Evolutionary conservation across 768 basidiomycete genomes (phyloP), one percentile per base, ranked within the genome.

Genomic region (Neoboletus brunneissimus): DNA sequence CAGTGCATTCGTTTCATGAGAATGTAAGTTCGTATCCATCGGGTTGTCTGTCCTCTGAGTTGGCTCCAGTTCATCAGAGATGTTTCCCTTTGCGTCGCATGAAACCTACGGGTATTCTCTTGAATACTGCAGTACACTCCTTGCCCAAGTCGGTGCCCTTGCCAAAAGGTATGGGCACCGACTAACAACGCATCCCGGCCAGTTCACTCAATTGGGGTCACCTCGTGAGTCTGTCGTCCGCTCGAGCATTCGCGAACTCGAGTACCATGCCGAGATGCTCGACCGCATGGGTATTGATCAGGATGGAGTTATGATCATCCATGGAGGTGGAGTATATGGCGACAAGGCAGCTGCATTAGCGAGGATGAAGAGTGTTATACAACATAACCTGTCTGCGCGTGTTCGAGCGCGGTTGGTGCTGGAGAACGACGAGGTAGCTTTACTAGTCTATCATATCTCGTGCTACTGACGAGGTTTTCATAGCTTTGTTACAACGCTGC

Each of bases 81-180:
- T 97, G 83, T 96, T 97, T 72, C 94, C 94, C 1, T 97, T 88
- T 64, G 93, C 94, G 0, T 89, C 89, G 1, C 95, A 98, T 62
- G 77, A 73, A 18, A 78, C 77, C 20, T 83, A 93, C 64, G 93
- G 93, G 0, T 97, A 98, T 70, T 80, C 84, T 16, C 79, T 98
- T 25, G 80, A 83, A 9, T 94, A 90, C 56, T 93, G 90, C 7
- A 76, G 81, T 6, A 54, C 74, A 4, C 72, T 82, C 23, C 75
- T 86, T 6, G 77, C 78, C 2, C 65, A 76, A 64, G 85, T 83
- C 23, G 91, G 90, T 2, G 77, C 75, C 7, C 76, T 91, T 23
- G 89, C 89, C 13, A 83, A 79, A 38, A 81, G 81, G 62, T 82
- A 87, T 56, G 84, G 85, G 0, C 89, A 95, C 64, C 75, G 94